phyloP scores from a whole-genome alignment of 441 rosid genomes.

The Isatis lusitanica region DNA sequence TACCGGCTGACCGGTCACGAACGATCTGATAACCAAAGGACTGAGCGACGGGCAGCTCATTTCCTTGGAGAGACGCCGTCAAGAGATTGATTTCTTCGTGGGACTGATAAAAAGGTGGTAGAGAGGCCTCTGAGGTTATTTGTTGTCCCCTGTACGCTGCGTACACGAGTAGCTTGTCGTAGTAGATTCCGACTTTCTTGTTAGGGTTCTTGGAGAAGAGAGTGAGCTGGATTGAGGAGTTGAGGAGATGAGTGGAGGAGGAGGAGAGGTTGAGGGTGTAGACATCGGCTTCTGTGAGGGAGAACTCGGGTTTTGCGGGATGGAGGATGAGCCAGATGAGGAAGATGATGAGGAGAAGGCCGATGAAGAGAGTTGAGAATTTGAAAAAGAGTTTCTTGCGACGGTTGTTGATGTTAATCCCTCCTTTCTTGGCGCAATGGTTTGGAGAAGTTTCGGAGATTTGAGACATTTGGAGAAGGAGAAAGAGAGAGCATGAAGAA shows the following conservation, averaged over 20 bases:
- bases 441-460: slow-evolving; percentile 35
- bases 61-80: slow-evolving; percentile 70
- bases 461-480: slow-evolving; percentile 26
- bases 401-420: slow-evolving; percentile 23
- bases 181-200: slow-evolving; percentile 71
- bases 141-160: slow-evolving; percentile 74
- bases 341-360: slow-evolving; percentile 48
- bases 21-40: slow-evolving; percentile 46
- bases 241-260: slow-evolving; percentile 54
- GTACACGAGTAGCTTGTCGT: slow-evolving; percentile 67
- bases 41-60: slow-evolving; percentile 71
- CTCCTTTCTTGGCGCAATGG: slow-evolving; percentile 38
- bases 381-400: slow-evolving; percentile 37
- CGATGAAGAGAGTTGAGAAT: slow-evolving; percentile 29
- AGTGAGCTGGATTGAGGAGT: slow-evolving; percentile 81
- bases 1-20: slow-evolving; percentile 55
- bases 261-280: slow-evolving; percentile 64
- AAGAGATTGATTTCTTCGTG: slow-evolving; percentile 71
- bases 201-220: slow-evolving; percentile 78
- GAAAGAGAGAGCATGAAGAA: background rate
- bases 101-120: slow-evolving; percentile 70
- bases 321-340: slow-evolving; percentile 74
- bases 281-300: slow-evolving; percentile 82
- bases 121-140: slow-evolving; percentile 56
- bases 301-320: slow-evolving; percentile 69